phyloP scores from a whole-genome alignment of 1,139 yeast genomes.

The Debaryomyces sp. region DNA sequence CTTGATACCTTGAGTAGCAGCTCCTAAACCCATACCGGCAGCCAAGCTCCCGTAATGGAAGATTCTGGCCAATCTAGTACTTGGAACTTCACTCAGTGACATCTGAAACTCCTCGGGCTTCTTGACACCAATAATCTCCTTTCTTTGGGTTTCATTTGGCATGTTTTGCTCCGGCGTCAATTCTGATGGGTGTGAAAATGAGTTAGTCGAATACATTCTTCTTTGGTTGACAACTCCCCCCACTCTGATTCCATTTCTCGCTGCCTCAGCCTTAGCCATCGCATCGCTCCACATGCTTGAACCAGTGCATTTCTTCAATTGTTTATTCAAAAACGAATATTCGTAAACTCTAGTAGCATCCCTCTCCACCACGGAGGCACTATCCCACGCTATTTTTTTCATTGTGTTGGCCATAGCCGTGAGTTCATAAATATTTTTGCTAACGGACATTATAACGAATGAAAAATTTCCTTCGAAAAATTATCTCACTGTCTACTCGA shows the following conservation, averaged over 20 bases:
- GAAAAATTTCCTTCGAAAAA: constrained; percentile 1
- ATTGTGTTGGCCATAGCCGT: constrained; percentile 11
- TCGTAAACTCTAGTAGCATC: constrained; percentile 8
- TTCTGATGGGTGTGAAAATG: constrained; percentile 17
- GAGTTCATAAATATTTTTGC: constrained; percentile 13
- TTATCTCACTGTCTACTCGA: neutral
- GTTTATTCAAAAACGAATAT: constrained; percentile 9
- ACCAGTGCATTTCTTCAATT: constrained; percentile 2
- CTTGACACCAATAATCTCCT: constrained; percentile 32
- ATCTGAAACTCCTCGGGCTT: constrained; percentile 45
- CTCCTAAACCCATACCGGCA: constrained; percentile 87
- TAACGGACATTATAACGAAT: constrained; percentile 10
- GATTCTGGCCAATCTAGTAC: constrained; percentile 80
- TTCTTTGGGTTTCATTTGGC: constrained; percentile 9
- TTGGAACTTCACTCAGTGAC: constrained; percentile 77
- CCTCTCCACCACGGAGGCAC: constrained; percentile 6
- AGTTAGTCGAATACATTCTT: constrained; percentile 23
- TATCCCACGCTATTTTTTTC: constrained; percentile 7
- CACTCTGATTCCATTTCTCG: constrained; percentile 9
- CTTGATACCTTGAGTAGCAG: constrained; percentile 75
- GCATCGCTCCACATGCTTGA: constrained; percentile 14
- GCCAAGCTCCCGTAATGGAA: constrained; percentile 94
- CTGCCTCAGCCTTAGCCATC: constrained; percentile 13
- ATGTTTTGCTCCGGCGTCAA: constrained; percentile 7
- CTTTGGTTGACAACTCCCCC: constrained; percentile 9